Evolutionary conservation across 2,329 filamentous ascomycete species (phyloP).

Genomic region (Fusarium verticillioides): DNA sequence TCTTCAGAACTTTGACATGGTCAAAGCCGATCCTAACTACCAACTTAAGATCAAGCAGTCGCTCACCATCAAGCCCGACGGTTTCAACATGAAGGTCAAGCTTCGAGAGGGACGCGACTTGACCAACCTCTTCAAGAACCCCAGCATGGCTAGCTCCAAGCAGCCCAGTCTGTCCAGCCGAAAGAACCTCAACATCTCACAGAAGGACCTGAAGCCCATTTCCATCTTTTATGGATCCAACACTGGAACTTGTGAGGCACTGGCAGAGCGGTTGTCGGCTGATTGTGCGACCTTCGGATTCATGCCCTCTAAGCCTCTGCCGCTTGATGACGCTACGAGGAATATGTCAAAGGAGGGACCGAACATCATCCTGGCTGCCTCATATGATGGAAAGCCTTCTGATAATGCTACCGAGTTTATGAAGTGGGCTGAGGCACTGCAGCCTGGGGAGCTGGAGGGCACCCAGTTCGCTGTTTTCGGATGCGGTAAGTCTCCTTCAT

Average conservation of each 20-base stretch:
- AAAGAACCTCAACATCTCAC: neutral
- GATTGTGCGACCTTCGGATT: slow-evolving; percentile 12
- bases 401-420: slow-evolving; percentile 1
- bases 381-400: neutral
- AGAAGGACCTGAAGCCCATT: slow-evolving; percentile 1
- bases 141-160: neutral
- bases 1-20: slow-evolving; percentile 1
- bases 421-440: neutral
- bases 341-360: neutral
- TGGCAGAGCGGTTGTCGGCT: neutral
- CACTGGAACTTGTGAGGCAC: neutral
- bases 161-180: neutral
- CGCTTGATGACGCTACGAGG: neutral
- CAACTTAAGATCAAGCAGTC: slow-evolving; percentile 13
- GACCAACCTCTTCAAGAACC: neutral
- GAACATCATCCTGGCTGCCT: neutral
- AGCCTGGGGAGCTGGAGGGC: neutral
- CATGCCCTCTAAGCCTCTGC: neutral
- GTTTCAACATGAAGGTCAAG: slow-evolving; percentile 8
- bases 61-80: neutral
- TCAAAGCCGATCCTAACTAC: neutral
- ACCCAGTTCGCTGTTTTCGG: slow-evolving; percentile 3
- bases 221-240: slow-evolving; percentile 4
- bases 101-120: neutral
- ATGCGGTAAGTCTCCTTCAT: neutral